Evolutionary conservation across 805 yeast species (phyloP).

Genomic region (Metschnikowia reukaufii): DNA sequence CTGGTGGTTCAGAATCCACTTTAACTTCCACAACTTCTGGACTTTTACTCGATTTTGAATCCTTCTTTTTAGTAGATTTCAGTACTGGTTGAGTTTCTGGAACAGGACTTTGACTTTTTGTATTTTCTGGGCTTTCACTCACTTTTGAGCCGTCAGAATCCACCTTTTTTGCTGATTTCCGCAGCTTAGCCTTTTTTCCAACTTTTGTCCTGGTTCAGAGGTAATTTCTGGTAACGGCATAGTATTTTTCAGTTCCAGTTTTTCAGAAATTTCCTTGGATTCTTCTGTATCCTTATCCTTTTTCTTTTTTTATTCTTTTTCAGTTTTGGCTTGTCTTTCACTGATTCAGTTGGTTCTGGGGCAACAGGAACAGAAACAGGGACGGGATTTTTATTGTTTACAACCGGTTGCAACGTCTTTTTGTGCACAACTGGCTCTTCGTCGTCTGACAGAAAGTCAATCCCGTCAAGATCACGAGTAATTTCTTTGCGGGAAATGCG

Average conservation of each 20-base stretch:
- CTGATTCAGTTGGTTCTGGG: not conserved
- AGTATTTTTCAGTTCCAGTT: not conserved
- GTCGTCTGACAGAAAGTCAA: slow-evolving; percentile 28
- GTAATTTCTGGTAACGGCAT: too few species aligned
- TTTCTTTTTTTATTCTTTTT: not conserved
- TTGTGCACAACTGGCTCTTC: too few species aligned
- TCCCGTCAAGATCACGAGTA: slow-evolving; percentile 28
- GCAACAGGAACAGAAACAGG: not conserved
- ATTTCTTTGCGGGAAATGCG: slow-evolving; percentile 24
- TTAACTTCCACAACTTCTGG: too few species aligned
- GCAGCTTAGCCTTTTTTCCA: not conserved
- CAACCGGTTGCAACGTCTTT: too few species aligned
- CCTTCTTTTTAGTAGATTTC: not conserved
- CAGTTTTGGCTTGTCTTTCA: not conserved
- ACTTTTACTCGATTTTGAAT: too few species aligned
- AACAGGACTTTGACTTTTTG: not conserved
- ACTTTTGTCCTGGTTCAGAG: not conserved
- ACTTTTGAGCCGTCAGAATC: not conserved
- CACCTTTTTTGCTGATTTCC: not conserved
- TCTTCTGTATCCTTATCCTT: not conserved
- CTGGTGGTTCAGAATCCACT: too few species aligned
- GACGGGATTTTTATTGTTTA: too few species aligned
- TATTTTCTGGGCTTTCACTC: not conserved
- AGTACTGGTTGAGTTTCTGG: not conserved
- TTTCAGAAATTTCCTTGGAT: too few species aligned